These are phyloP conservation scores for Pichia sp. DNA, from an alignment of 1,139 yeast genomes.

Conservation along the genomic window DNA sequence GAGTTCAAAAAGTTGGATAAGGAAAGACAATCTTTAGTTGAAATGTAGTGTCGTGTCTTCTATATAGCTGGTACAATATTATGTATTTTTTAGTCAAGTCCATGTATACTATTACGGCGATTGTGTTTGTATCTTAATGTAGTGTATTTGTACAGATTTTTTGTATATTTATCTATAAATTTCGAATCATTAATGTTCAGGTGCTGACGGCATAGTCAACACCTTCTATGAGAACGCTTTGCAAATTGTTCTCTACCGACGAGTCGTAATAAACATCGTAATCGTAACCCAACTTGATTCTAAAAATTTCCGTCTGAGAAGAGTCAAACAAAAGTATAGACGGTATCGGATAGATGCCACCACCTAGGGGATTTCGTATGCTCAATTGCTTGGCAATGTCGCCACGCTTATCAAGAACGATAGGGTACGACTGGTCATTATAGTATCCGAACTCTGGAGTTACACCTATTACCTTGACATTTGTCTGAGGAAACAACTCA, in stretches of 20 bases:
- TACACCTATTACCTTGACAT: constrained; percentile 21
- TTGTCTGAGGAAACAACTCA: constrained; percentile 4
- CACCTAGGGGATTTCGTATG: constrained; percentile 47
- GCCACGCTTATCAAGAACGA: constrained; percentile 28
- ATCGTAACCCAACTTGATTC: constrained; percentile 28
- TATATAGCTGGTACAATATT: background rate
- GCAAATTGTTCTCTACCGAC: constrained; percentile 15
- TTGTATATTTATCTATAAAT: background rate
- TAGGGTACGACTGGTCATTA: constrained; percentile 23
- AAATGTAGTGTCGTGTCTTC: constrained; percentile 4
- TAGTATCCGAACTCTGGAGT: constrained; percentile 19
- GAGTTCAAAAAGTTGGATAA: constrained; percentile 49
- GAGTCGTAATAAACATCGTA: constrained; percentile 21
- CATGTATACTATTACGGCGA: background rate
- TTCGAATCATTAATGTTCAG: background rate
- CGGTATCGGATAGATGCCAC: constrained; percentile 47
- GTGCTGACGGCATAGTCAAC: constrained; percentile 13
- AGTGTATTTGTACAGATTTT: background rate
- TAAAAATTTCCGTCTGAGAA: constrained; percentile 25
- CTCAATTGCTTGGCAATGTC: constrained; percentile 29
- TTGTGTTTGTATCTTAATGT: background rate
- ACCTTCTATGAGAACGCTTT: constrained; percentile 17
- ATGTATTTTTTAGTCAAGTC: background rate
- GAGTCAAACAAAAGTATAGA: constrained; percentile 37
- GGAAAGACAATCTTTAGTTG: constrained; percentile 28